A percentile compares a stretch with the other conserved stretches of the same genome.
Evolutionary conservation across 164 flowering plant species (phyloP).

Genomic region (Vitis amurensis): DNA sequence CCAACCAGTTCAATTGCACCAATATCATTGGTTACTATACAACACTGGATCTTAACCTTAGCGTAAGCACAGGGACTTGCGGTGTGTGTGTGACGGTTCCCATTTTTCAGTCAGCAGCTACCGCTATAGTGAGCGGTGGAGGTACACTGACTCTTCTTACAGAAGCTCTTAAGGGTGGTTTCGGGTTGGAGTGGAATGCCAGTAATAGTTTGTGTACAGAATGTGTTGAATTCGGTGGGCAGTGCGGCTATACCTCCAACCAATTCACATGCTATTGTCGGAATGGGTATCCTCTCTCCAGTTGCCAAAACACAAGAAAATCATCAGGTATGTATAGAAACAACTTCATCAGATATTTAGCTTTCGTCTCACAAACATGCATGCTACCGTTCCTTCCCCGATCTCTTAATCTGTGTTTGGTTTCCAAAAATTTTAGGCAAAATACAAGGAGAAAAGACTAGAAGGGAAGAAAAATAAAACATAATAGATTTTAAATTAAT

Average conservation of each 20-base stretch:
- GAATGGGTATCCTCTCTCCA: constrained; percentile 6
- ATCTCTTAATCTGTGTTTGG: no score
- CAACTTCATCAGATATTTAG: no score
- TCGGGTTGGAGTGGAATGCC: constrained; percentile 32
- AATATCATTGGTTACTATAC: constrained; percentile 2
- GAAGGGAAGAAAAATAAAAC: no score
- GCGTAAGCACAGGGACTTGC: no score
- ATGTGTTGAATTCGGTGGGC: constrained; percentile 29
- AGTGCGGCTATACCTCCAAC: constrained; percentile 30
- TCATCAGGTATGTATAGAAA: not conserved
- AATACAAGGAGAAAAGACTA: no score
- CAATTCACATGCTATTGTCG: constrained; percentile 34
- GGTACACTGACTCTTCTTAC: not conserved
- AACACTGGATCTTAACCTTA: not conserved
- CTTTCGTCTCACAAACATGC: no score
- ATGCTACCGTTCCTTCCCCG: no score
- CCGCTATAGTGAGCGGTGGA: not conserved
- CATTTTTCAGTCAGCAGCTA: constrained; percentile 2
- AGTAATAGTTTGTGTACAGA: constrained; percentile 15
- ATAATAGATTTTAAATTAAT: no score
- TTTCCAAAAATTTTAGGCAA: no score
- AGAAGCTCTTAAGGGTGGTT: constrained; percentile 25
- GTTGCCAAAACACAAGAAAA: not conserved
- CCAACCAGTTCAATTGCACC: constrained; percentile 10
- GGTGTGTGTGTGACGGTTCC: constrained; percentile 9